Evolutionary conservation across 768 basidiomycete species (phyloP).

Genomic region (Tricholoma sp.): DNA sequence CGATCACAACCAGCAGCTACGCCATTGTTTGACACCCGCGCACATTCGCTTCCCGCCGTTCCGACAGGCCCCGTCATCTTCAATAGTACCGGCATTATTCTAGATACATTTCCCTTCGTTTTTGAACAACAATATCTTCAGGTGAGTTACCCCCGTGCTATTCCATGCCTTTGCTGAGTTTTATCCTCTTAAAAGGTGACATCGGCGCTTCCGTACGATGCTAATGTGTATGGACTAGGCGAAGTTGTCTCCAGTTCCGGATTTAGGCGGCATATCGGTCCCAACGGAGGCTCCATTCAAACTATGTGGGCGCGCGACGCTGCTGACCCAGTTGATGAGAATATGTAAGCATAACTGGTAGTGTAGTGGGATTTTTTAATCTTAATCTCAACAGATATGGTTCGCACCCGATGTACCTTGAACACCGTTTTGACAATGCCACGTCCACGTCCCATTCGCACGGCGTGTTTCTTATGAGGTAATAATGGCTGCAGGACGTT

Average conservation of each 20-base stretch:
- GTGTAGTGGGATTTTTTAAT: not conserved
- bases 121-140: slow-evolving; percentile 82
- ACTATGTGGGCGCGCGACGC: slow-evolving; percentile 64
- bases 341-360: slow-evolving; percentile 40
- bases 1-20: slow-evolving; percentile 46
- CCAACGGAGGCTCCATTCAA: slow-evolving; percentile 55
- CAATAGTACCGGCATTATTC: slow-evolving; percentile 45
- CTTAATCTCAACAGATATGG: slow-evolving; percentile 48
- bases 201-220: slow-evolving; percentile 56
- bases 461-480: slow-evolving; percentile 74
- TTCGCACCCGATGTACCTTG: slow-evolving; percentile 66
- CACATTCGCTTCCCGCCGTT: slow-evolving; percentile 53
- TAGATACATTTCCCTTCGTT: slow-evolving; percentile 63
- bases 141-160: slow-evolving; percentile 24
- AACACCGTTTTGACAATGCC: slow-evolving; percentile 58
- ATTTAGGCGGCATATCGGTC: slow-evolving; percentile 56
- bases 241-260: slow-evolving; percentile 69
- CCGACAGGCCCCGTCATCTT: slow-evolving; percentile 53
- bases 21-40: slow-evolving; percentile 70
- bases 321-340: slow-evolving; percentile 60
- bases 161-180: not conserved
- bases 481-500: slow-evolving; percentile 2
- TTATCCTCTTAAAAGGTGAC: slow-evolving; percentile 40
- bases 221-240: slow-evolving; percentile 77
- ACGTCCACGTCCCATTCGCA: slow-evolving; percentile 55